Conservation (phyloP, 352 stramenopile genomes). For the Hyaloperonospora arabidopsidis region DNA sequence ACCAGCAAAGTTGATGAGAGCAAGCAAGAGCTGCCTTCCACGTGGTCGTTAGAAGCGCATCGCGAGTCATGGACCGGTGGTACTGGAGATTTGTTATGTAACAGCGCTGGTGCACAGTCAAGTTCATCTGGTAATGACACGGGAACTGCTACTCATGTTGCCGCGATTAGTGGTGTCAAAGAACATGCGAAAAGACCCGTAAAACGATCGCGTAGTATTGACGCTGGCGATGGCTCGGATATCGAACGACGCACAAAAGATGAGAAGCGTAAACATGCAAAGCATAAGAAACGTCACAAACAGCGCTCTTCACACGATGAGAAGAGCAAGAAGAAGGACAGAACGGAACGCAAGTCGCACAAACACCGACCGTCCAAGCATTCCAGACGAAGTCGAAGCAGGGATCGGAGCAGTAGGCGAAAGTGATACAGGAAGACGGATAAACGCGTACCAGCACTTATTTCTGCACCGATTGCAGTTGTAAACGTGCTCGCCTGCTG, state of each 20-base stretch:
- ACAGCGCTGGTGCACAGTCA: constrained; percentile 6
- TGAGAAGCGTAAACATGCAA: constrained; percentile 27
- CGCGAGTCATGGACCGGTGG: not conserved
- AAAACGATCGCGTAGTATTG: constrained; percentile 14
- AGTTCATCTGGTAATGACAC: constrained; percentile 22
- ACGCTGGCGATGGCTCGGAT: constrained; percentile 2
- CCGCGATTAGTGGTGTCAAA: not conserved
- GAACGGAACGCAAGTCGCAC: constrained; percentile 29
- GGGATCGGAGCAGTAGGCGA: too few relatives aligned
- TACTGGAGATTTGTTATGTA: not conserved
- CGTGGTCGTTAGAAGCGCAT: not conserved
- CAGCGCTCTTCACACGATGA: constrained; percentile 24
- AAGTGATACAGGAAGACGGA: too few relatives aligned
- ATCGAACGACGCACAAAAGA: constrained; percentile 15
- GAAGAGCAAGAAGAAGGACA: constrained; percentile 20
- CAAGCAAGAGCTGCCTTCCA: constrained; percentile 1
- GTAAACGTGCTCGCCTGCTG: too few relatives aligned
- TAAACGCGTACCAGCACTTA: too few relatives aligned
- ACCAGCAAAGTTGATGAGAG: not conserved
- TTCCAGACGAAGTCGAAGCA: constrained; percentile 26
- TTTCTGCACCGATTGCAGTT: too few relatives aligned
- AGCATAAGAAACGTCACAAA: constrained; percentile 34
- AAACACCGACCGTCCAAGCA: constrained; percentile 19
- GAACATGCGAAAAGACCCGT: constrained; percentile 1
- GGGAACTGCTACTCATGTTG: not conserved